These are phyloP conservation scores for Malus hybrid DNA, from an alignment of 331 rosid species.

Conservation along the genomic window DNA sequence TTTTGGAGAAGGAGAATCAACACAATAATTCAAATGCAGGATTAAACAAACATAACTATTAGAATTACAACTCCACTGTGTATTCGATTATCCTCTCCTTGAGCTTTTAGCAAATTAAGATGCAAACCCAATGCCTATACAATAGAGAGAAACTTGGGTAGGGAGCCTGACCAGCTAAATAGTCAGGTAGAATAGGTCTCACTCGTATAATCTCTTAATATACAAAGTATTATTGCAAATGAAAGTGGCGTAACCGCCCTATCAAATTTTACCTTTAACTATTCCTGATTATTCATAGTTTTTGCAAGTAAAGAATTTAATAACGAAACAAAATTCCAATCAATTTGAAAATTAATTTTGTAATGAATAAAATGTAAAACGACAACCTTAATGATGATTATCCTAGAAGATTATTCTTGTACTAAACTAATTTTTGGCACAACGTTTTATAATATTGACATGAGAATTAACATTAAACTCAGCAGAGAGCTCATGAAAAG, in stretches of 20 bases:
- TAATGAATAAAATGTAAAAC: no score
- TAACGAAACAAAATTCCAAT: background rate
- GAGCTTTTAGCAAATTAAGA: background rate
- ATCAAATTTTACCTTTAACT: background rate
- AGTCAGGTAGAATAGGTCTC: no score
- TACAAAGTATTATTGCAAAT: no score
- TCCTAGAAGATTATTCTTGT: background rate
- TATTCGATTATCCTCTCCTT: no score
- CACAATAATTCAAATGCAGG: no score
- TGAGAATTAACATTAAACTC: no score
- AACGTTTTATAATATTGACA: no score
- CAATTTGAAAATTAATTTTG: no score
- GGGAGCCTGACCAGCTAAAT: fast-evolving
- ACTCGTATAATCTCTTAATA: background rate
- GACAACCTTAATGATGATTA: no score
- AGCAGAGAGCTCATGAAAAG: no score
- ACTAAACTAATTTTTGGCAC: background rate
- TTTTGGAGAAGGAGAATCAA: no score
- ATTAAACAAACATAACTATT: no score
- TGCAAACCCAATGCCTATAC: background rate
- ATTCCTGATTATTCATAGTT: background rate
- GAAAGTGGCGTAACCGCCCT: background rate
- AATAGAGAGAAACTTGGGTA: background rate
- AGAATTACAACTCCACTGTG: background rate
- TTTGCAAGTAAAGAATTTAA: background rate